Evolutionary conservation across 139 green algal species (phyloP).

Genomic region (Gonium pectorale): DNA sequence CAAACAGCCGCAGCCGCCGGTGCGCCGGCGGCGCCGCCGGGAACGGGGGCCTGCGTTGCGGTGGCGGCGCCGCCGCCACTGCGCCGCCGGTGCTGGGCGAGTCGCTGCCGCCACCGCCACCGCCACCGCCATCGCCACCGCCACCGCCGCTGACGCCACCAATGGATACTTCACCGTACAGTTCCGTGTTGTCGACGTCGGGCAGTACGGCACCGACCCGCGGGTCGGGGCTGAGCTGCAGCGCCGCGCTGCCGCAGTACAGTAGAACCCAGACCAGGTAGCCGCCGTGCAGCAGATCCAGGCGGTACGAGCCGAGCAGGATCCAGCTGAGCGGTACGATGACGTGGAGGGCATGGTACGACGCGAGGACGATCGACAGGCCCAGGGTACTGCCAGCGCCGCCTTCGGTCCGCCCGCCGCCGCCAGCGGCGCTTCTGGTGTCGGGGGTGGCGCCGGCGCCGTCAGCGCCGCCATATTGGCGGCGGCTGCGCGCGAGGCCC

Average conservation of each 20-base stretch:
- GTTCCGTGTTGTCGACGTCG: background rate
- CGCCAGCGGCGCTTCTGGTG: background rate
- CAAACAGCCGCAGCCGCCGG: constrained; percentile 28
- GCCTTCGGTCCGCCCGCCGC: background rate
- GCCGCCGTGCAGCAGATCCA: constrained; percentile 43
- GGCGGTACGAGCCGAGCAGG: background rate
- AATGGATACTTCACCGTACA: background rate
- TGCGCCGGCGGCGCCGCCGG: constrained; percentile 22
- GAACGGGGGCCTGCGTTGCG: background rate
- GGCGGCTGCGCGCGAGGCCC: constrained; percentile 22
- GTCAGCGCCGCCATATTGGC: too few relatives aligned
- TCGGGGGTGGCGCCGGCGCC: too few relatives aligned
- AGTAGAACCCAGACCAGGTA: constrained; percentile 28
- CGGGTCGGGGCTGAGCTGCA: constrained; percentile 9
- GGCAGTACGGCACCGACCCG: constrained; percentile 14
- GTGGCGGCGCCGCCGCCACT: background rate
- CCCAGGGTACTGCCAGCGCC: background rate
- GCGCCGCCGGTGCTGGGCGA: background rate
- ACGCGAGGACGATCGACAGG: background rate
- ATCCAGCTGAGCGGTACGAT: constrained; percentile 25
- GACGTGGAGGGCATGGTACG: constrained; percentile 28
- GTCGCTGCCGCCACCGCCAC: background rate
- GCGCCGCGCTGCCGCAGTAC: background rate
- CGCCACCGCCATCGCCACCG: background rate
- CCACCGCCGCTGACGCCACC: background rate